A percentile compares a stretch with the other conserved stretches of the same genome.
Evolutionary conservation across 768 basidiomycete genomes (phyloP).

Genomic region (Glaciozyma antarctica): DNA sequence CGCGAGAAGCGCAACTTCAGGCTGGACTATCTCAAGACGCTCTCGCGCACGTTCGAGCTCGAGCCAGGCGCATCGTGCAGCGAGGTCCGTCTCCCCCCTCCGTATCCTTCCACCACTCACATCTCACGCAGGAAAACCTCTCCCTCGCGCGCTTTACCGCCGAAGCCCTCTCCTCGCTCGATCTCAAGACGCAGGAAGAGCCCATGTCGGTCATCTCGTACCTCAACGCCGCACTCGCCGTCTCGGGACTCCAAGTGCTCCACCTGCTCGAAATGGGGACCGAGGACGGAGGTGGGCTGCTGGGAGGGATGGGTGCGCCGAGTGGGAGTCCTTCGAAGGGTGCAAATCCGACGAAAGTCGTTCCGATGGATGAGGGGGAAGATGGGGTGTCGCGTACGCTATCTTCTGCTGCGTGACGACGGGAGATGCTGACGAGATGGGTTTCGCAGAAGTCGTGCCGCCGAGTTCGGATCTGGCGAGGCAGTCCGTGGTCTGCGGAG

Average conservation of each 20-base stretch:
- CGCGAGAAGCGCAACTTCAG: conserved; percentile 71
- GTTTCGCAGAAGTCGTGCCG: not conserved
- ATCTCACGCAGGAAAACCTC: conserved; percentile 56
- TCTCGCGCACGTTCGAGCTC: conserved; percentile 69
- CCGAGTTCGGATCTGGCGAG: conserved; percentile 30
- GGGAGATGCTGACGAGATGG: not conserved
- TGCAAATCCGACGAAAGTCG: not conserved
- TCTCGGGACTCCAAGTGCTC: conserved; percentile 69
- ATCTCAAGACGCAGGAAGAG: conserved; percentile 94
- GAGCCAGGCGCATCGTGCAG: conserved; percentile 53
- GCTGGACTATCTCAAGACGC: conserved; percentile 74
- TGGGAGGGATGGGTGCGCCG: conserved; percentile 7
- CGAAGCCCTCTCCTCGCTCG: conserved; percentile 82
- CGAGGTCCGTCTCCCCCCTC: conserved; percentile 44
- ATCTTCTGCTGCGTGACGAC: not conserved
- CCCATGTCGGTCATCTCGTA: conserved; percentile 72
- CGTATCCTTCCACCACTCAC: not conserved
- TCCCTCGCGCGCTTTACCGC: conserved; percentile 85
- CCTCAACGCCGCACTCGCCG: conserved; percentile 65
- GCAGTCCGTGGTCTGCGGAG: conserved; percentile 62
- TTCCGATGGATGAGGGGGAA: not conserved
- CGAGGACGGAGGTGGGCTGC: conserved; percentile 9
- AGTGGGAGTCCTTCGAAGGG: conserved; percentile 2
- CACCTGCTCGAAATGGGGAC: conserved; percentile 53
- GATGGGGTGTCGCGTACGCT: not conserved